Evolutionary conservation across 2,329 filamentous ascomycete species (phyloP), one percentile per base, ranked within the genome.

Genomic region (Diaporthe longicolla): DNA sequence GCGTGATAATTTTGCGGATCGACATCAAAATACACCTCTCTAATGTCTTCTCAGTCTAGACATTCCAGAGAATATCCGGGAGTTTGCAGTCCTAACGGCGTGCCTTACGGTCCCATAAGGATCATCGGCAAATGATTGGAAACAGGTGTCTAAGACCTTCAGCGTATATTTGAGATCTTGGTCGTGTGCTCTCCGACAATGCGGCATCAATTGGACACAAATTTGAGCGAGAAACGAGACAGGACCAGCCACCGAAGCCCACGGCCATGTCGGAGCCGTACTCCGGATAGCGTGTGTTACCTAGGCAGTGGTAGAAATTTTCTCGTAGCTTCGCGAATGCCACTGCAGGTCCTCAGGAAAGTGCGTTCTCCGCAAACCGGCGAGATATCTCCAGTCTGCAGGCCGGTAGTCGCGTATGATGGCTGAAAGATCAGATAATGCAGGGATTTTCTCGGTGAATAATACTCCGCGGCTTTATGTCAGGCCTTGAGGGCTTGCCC

Each of bases 331-430:
- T 17, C 2, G 10, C 5, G 57, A 40, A 17, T 0, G 8, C 57
- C 57, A 59, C 3, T 6, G 11, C 35, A 59, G 57, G 4, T 21
- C 21, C 10, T 0, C n/a, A 15, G 11, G 4, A 59, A 24, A n/a
- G 40, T 24, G 57, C 40, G 19, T 17, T 59, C 57, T n/a, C 57
- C 57, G 40, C 57, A 59, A 24, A 35, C 57, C 57, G 57, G 57
- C 57, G 32, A 59, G 17, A 21, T 59, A 40, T 24, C 57, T 19
- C 32, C 35, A 59, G 35, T 24, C 9, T 32, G 32, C 57, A 24
- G 57, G 57, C 35, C 40, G 40, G 57, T 15, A 59, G 4, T 59
- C 57, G 5, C 57, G 35, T 24, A 59, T 4, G 3, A 35, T n/a
- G 1, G 57, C 57, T 9, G 57, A 32, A 32, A 59, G 32, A 10